Evolutionary conservation across 2,329 filamentous ascomycete species (phyloP), one percentile per base, ranked within the genome.

Genomic region (Phialemoniopsis sp.): DNA sequence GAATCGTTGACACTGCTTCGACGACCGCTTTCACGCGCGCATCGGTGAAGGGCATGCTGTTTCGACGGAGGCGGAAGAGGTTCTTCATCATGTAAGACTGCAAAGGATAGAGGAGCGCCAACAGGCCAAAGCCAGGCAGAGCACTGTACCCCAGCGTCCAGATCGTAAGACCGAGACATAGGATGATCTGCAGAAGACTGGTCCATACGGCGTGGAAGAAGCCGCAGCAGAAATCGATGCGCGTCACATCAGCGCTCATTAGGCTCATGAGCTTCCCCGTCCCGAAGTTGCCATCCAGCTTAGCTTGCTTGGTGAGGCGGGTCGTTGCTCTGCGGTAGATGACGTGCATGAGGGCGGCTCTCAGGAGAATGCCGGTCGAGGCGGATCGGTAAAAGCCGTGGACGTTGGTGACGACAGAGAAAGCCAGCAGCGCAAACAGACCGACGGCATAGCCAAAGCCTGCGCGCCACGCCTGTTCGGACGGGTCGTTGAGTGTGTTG

Each of bases 131-230:
- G 3, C 52, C 52, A 0, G 52, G 51, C 18, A 55, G 35, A 4
- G 52, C 51, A 17, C 51, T 55, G 39, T 54, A 55, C 13, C 50
- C 49, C 30, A 55, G 32, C 3, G 46, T 43, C 50, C 49, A 53
- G 29, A 49, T 36, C 4, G 48, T 47, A 16, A 52, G 40, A 5
- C 42, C 48, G 5, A 58, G 45, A n/a, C 54, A 56, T 4, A 59
- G 49, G 0, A 52, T 18, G 29, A 59, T 51, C 40, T 59, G 55
- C 3, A 57, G 42, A n/a, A 57, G 46, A 33, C 55, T 57, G 0
- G 56, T 59, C 56, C 56, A 59, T 0, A 46, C 45, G 1, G 56
- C 46, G 38, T 59, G 56, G 29, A 59, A 57, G 34, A 48, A 58
- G n/a, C 52, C 51, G 18, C 56, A 57, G 41, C 54, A 56, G 30